Base-by-base conservation (phyloP, 2,329 filamentous ascomycete species). In the Talaromyces marneffei region DNA sequence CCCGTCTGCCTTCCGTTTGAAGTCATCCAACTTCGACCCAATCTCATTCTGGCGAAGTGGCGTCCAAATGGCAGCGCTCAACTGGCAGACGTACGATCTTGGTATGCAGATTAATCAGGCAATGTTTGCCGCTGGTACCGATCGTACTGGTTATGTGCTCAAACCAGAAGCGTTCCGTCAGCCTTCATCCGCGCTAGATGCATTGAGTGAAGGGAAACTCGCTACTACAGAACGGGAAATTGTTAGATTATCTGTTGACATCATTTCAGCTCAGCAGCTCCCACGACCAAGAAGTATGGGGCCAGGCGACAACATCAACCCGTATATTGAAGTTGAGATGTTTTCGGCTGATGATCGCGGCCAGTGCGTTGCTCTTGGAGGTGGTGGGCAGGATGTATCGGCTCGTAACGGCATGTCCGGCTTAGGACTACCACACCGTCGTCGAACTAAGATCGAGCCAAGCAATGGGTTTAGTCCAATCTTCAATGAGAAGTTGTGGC, bases 1-100 rank as follows among this genome's bases (percentile, higher is more conserved):
- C 71, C 94, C 94, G 6, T 89, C 91, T 59, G 87, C 85, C 39
- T 87, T 86, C 67, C 88, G 94, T 29, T 82, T 97, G 61, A 86
- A 85, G 35, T 97, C 94, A 0, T 91, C 89, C 68, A 99, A 99
- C 77, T 97, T 97, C 70, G 92, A 97, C 69, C 94, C 94, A 0
- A 84, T 96, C 65, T 87, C 88, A 64, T 96, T 94, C 72, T 99
- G 94, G 94, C 87, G 93, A 57, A 87, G 91, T 46, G 94, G 94
- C 33, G 94, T 97, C 18, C 94, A 99, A 76, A 97, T 99, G 93
- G 92, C 90, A 14, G 94, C 94, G 0, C 82, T 97, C 65, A 99
- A 99, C 77, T 97, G 94, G 93, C 94, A 99, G 77, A 97, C 92
- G 0, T 97, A 95, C 70, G 94, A 97, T 71, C 82, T 95, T 18